Percentiles rank a stretch among this genome's conserved stretches.
Conservation (phyloP, 2,329 filamentous ascomycete species). For the Gnomoniopsis smithogilvyi region DNA sequence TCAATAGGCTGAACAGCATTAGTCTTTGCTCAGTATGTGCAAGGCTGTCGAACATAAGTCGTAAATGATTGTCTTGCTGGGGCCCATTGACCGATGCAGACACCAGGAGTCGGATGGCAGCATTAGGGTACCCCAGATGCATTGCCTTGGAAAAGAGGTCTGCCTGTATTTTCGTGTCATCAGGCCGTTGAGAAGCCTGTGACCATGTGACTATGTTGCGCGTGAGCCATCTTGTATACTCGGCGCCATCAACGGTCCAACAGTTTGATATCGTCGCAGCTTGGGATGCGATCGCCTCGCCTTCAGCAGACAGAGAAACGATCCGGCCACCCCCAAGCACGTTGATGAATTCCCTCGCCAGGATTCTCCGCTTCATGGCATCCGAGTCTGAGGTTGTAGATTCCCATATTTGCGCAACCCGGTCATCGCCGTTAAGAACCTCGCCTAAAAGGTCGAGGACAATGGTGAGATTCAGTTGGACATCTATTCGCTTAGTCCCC, state of each 20-base stretch:
- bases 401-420: constrained; percentile 37
- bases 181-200: constrained; percentile 22
- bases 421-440: constrained; percentile 36
- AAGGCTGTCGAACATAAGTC: constrained; percentile 32
- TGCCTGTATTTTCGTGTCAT: constrained; percentile 39
- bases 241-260: constrained; percentile 64
- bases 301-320: constrained; percentile 51
- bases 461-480: constrained; percentile 40
- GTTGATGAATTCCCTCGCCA: constrained; percentile 42
- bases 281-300: constrained; percentile 44
- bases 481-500: constrained; percentile 37
- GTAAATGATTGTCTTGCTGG: constrained; percentile 26
- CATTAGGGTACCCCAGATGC: constrained; percentile 67
- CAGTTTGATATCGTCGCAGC: constrained; percentile 27
- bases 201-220: constrained; percentile 53
- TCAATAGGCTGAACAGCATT: constrained; percentile 36
- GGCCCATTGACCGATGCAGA: constrained; percentile 29
- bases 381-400: constrained; percentile 21
- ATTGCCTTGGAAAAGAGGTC: constrained; percentile 57
- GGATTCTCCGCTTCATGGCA: constrained; percentile 27
- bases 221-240: constrained; percentile 71
- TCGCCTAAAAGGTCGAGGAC: constrained; percentile 41
- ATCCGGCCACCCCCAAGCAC: constrained; percentile 48
- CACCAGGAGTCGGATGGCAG: constrained; percentile 35
- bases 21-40: constrained; percentile 42